Evolutionary conservation across 768 basidiomycete species (phyloP).

Genomic region (Hebeloma cylindrosporum): DNA sequence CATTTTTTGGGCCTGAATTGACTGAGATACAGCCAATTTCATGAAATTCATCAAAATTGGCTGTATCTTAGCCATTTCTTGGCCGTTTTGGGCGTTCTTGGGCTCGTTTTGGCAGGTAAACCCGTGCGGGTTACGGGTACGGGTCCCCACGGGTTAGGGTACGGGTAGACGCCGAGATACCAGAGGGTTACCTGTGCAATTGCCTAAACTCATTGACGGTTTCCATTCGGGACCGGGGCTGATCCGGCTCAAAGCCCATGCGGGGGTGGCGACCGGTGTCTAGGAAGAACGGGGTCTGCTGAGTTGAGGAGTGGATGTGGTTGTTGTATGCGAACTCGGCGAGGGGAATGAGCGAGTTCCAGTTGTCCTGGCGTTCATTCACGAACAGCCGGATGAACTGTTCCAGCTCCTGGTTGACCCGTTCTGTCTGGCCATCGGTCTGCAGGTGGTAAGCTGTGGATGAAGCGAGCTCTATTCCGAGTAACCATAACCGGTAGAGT

Average conservation of each 20-base stretch:
- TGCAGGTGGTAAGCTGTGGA: slow-evolving; percentile 29
- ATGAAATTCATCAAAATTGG: background rate
- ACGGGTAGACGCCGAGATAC: background rate
- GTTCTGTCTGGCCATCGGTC: slow-evolving; percentile 5
- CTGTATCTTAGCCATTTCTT: background rate
- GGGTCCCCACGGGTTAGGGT: background rate
- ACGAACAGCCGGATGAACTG: slow-evolving; percentile 27
- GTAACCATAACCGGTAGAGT: slow-evolving; percentile 15
- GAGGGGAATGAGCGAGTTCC: slow-evolving; percentile 4
- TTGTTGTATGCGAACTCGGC: slow-evolving; percentile 10
- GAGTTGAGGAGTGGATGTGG: slow-evolving; percentile 17
- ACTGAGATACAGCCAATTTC: no score
- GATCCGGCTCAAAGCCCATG: slow-evolving; percentile 12
- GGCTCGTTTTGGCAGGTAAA: background rate
- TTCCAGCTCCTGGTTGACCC: slow-evolving; percentile 9
- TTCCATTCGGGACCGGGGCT: slow-evolving; percentile 14
- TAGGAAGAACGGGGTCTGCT: slow-evolving; percentile 25
- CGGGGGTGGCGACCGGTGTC: slow-evolving; percentile 30
- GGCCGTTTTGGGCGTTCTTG: background rate
- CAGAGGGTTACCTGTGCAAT: background rate
- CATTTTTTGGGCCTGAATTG: background rate
- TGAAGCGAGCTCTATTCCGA: slow-evolving; percentile 19
- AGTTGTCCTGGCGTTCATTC: slow-evolving; percentile 8
- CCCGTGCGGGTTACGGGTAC: background rate
- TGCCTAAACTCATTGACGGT: slow-evolving; percentile 19